Evolutionary conservation across 768 basidiomycete genomes (phyloP).

Genomic region (Nevesoporus exiguus): DNA sequence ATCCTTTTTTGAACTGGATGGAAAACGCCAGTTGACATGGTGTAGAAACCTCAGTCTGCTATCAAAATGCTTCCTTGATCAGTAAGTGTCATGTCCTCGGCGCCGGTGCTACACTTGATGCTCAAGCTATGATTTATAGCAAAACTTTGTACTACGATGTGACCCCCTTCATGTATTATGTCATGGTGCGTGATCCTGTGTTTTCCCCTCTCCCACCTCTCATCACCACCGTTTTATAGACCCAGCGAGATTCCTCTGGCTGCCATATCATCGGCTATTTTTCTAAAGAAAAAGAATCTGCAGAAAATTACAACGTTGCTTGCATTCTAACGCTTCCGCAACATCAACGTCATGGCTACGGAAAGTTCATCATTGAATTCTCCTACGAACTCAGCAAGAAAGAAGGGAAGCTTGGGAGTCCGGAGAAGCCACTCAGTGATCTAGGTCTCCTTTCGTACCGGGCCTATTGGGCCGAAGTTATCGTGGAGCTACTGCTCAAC

Average conservation of each 20-base stretch:
- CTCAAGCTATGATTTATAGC: constrained; percentile 41
- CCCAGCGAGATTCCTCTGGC: constrained; percentile 81
- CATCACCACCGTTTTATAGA: constrained; percentile 39
- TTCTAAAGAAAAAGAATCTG: constrained; percentile 98
- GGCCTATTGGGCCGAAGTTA: constrained; percentile 96
- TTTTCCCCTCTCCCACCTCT: constrained; percentile 11
- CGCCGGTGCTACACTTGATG: constrained; percentile 2
- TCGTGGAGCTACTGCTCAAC: constrained; percentile 82
- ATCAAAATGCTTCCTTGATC: constrained; percentile 98
- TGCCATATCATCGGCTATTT: constrained; percentile 98
- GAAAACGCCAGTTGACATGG: constrained; percentile 92
- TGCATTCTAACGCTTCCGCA: constrained; percentile 99
- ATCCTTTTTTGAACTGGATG: constrained; percentile 98
- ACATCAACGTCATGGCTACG: constrained; percentile 94
- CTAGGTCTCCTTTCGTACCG: constrained; percentile 90
- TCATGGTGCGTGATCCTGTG: constrained; percentile 65
- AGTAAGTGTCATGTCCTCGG: constrained; percentile 52
- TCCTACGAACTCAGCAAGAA: constrained; percentile 97
- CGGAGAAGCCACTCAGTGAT: constrained; percentile 96
- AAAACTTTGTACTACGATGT: constrained; percentile 99
- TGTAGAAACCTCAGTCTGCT: constrained; percentile 95
- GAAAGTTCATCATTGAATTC: constrained; percentile 94
- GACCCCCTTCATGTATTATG: constrained; percentile 99
- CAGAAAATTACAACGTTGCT: constrained; percentile 97
- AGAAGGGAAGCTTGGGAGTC: constrained; percentile 92